Base-by-base conservation (phyloP, 768 basidiomycete species). In the Leucocoprinus leucothites region DNA sequence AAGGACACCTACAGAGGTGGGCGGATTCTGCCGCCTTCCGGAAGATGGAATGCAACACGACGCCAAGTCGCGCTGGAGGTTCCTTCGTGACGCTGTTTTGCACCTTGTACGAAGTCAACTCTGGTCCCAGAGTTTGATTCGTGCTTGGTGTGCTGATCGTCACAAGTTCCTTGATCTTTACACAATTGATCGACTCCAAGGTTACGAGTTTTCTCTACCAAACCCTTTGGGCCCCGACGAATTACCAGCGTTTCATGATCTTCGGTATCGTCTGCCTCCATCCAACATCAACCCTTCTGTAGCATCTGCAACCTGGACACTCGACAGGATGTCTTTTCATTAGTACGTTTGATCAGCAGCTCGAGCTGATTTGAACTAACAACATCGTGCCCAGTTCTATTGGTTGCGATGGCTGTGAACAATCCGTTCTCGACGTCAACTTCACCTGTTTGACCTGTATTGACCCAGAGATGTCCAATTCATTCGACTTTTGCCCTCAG, bases 261-360 rank as follows among this genome's bases (percentile, higher is more conserved):
- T 71, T 22, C 57, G 69, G 46, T 62, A 63, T 31, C 61, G 67
- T 24, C 56, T 73, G 34, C 65, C 69, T 50, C 71, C 71, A 18
- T 66, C 68, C 11, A 67, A 69, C 47, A 68, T 71, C 34, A 61
- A 69, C 11, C 71, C 71, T 46, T 71, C 71, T 53, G 67, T 70
- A 44, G 68, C 68, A 1, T 52, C 71, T 14, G 65, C 67, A 21
- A 62, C 64, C 19, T 71, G 70, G 45, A 67, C 71, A 55, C 69
- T 71, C n/a, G 69, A 68, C 34, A 68, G 71, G 49, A 59, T 71
- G 6, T 68, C 69, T 16, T 71, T 67, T 64, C 70, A 71, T 57
- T 69, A 69, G 71, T 71, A 60, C 35, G 72, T 63, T 42, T 13
- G 5, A 8, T 26, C 16, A 9, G 5, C 13, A 22, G n/a, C 18